A percentile compares a stretch with the other conserved stretches of the same genome.
phyloP scores from a whole-genome alignment of 306 rosid species.

The Dicorynia guianensis region DNA sequence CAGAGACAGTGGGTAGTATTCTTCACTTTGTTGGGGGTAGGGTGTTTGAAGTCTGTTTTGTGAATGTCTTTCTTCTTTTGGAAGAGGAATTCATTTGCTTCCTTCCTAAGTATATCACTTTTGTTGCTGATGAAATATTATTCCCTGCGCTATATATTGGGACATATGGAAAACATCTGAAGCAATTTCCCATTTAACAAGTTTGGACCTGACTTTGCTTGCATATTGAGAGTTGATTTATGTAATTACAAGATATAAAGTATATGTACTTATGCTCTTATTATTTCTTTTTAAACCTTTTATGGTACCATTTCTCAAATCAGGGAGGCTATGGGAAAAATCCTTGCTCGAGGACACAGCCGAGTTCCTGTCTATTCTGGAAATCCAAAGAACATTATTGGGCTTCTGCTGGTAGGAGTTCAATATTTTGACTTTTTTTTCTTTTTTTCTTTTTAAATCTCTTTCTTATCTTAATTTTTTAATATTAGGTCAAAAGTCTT shows the following conservation, averaged over 20 bases:
- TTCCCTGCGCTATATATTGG: conserved; percentile 24
- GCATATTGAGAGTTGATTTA: neutral
- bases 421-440: conserved; percentile 26
- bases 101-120: neutral
- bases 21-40: neutral
- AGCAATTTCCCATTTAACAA: conserved; percentile 22
- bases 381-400: conserved; percentile 86
- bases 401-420: conserved; percentile 82
- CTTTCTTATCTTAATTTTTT: conserved; percentile 5
- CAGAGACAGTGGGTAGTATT: conserved; percentile 9
- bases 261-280: too few relatives aligned
- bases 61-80: neutral
- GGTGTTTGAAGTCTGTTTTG: neutral
- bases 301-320: conserved; percentile 20
- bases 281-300: too few relatives aligned
- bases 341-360: conserved; percentile 98
- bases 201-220: neutral
- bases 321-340: conserved; percentile 99
- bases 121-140: conserved; percentile 34
- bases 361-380: conserved; percentile 97
- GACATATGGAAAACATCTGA: conserved; percentile 20
- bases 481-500: conserved; percentile 89
- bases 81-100: conserved; percentile 22
- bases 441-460: neutral
- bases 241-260: too few relatives aligned